phyloP scores from a whole-genome alignment of 2,329 filamentous ascomycete species.

The Penicillium occitanis region DNA sequence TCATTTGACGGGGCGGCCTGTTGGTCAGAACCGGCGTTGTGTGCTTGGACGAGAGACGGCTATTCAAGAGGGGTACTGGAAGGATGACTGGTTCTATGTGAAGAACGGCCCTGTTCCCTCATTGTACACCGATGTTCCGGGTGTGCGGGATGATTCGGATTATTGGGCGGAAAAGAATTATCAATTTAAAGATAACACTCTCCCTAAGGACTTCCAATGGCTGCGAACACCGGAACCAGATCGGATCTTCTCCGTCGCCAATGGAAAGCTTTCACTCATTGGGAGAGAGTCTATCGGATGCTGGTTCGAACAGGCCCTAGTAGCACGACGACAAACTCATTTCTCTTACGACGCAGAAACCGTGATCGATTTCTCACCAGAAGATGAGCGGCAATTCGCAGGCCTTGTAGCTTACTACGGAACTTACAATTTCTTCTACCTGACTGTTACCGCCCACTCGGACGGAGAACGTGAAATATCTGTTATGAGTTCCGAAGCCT shows the following conservation, averaged over 20 bases:
- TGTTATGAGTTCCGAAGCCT: conserved; percentile 17
- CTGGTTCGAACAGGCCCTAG: conserved; percentile 20
- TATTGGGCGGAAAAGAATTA: conserved; percentile 18
- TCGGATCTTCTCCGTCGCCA: conserved; percentile 11
- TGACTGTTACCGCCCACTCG: conserved; percentile 18
- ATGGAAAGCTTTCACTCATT: conserved; percentile 17
- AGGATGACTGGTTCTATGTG: conserved; percentile 20
- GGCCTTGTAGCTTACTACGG: conserved; percentile 20
- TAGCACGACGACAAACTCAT: conserved; percentile 20
- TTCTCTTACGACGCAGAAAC: conserved; percentile 22
- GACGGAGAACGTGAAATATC: conserved; percentile 20
- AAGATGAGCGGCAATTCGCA: conserved; percentile 18
- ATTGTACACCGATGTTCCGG: conserved; percentile 18
- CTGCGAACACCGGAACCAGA: conserved; percentile 14
- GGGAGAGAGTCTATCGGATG: conserved; percentile 19
- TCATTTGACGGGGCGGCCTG: conserved; percentile 20
- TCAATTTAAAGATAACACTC: conserved; percentile 1
- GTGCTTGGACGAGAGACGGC: conserved; percentile 21
- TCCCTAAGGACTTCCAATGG: conserved; percentile 21
- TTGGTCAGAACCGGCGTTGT: conserved; percentile 18
- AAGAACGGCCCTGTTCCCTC: conserved; percentile 19
- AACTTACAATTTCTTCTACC: conserved; percentile 20
- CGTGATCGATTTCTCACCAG: conserved; percentile 14
- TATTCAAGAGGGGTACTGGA: conserved; percentile 20
- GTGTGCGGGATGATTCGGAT: conserved; percentile 10